Conservation (phyloP, 768 basidiomycete genomes). For the Phanerochaete sordida region DNA sequence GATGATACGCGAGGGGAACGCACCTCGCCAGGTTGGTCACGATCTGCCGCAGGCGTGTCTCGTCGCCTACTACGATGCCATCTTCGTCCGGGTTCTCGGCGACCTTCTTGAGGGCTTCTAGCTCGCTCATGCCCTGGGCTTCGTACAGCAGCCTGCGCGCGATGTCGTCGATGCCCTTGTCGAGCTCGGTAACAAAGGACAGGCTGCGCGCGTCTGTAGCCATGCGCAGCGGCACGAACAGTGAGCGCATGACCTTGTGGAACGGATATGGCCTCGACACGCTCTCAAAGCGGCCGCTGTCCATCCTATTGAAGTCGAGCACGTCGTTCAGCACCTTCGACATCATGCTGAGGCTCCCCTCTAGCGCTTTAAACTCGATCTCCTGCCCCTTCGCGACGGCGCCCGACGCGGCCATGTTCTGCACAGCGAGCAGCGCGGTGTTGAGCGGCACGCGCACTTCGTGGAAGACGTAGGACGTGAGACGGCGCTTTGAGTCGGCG, state of each 20-base stretch:
- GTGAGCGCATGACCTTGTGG: conserved; percentile 72
- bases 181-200: conserved; percentile 65
- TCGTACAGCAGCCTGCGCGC: conserved; percentile 58
- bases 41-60: conserved; percentile 76
- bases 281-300: conserved; percentile 80
- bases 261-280: conserved; percentile 68
- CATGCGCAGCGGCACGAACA: conserved; percentile 65
- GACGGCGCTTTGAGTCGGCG: conserved; percentile 77
- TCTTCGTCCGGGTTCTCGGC: conserved; percentile 44
- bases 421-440: conserved; percentile 81
- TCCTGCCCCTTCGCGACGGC: conserved; percentile 71
- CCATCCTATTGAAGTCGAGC: conserved; percentile 84
- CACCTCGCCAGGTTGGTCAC: conserved; percentile 81
- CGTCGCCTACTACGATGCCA: conserved; percentile 80
- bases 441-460: conserved; percentile 82
- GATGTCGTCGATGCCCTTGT: conserved; percentile 62
- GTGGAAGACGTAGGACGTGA: conserved; percentile 63
- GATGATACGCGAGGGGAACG: neutral
- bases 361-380: conserved; percentile 87
- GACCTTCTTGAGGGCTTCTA: conserved; percentile 39
- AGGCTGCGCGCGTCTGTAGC: conserved; percentile 66
- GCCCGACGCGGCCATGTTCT: conserved; percentile 85
- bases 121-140: conserved; percentile 51
- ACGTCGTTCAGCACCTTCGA: conserved; percentile 82
- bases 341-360: conserved; percentile 85